phyloP scores from a whole-genome alignment of 148 eudicot species.

The Limonium bicolor region DNA sequence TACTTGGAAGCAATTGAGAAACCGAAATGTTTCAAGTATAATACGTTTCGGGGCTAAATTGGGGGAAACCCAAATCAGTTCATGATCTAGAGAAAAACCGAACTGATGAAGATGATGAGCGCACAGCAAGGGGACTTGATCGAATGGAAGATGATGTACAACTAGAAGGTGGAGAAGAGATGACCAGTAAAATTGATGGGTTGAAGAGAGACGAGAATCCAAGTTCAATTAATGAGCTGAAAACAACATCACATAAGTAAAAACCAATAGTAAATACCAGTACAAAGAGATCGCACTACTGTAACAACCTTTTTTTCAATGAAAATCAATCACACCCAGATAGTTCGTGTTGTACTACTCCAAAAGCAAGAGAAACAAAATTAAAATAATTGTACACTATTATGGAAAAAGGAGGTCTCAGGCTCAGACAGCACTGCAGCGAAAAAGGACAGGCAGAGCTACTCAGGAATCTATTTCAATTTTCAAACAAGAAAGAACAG shows the following conservation, averaged over 20 bases:
- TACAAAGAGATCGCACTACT: not conserved
- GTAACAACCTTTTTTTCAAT: not conserved
- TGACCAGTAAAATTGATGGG: not conserved
- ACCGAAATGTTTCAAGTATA: not conserved
- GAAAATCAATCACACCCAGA: not conserved
- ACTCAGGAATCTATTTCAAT: not conserved
- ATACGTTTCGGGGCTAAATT: no score
- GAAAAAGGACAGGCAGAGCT: not conserved
- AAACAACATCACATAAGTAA: conserved; percentile 1
- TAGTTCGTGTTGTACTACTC: not conserved
- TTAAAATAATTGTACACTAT: no score
- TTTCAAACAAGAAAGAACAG: not conserved
- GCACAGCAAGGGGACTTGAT: not conserved
- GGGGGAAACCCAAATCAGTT: conserved; percentile 1
- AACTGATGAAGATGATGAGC: not conserved
- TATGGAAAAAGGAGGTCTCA: no score
- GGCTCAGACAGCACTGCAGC: not conserved
- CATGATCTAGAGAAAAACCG: not conserved
- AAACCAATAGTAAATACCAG: no score
- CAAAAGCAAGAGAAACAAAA: no score
- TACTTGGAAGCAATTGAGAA: not conserved
- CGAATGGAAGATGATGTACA: not conserved
- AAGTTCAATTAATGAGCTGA: not conserved
- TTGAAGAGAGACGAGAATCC: not conserved
- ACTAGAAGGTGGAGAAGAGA: not conserved